These are phyloP conservation scores for Globisporangium solare DNA, from an alignment of 352 stramenopile genomes.

Conservation along the genomic window DNA sequence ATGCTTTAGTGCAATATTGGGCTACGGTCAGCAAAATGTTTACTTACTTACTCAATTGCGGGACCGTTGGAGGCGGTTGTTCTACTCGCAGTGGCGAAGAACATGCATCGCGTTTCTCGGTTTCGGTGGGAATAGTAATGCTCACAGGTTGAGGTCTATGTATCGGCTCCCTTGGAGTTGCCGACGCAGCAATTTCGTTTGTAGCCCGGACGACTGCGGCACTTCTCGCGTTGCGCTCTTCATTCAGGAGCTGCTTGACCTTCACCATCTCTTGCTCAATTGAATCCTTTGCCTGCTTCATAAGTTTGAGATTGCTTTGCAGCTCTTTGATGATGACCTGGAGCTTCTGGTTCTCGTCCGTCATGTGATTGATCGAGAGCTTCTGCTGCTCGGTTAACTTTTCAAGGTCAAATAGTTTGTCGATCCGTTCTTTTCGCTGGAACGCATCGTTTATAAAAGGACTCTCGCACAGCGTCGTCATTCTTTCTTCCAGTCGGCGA, in stretches of 20 bases:
- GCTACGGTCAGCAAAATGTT: slow-evolving; percentile 6
- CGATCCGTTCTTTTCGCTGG: slow-evolving; percentile 79
- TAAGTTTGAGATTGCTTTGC: slow-evolving; percentile 76
- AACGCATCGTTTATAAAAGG: slow-evolving; percentile 93
- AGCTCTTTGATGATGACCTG: slow-evolving; percentile 78
- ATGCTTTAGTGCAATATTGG: neutral
- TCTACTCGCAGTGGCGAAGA: slow-evolving; percentile 53
- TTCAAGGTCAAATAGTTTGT: slow-evolving; percentile 85
- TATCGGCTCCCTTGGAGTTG: slow-evolving; percentile 12
- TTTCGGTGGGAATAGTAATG: slow-evolving; percentile 12
- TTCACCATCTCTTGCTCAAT: slow-evolving; percentile 59
- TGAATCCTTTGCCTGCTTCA: slow-evolving; percentile 71
- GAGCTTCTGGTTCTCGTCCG: slow-evolving; percentile 77
- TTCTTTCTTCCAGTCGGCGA: slow-evolving; percentile 83
- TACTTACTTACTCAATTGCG: slow-evolving; percentile 1
- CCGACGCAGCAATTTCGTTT: slow-evolving; percentile 6
- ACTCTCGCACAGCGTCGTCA: slow-evolving; percentile 89
- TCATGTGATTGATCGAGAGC: slow-evolving; percentile 55
- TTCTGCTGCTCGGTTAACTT: slow-evolving; percentile 78
- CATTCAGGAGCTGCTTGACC: slow-evolving; percentile 57
- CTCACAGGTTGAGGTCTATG: neutral
- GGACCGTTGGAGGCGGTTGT: slow-evolving; percentile 1
- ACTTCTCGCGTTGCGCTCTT: slow-evolving; percentile 53
- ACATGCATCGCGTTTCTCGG: slow-evolving; percentile 53
- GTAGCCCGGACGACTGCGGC: slow-evolving; percentile 24